Evolutionary conservation across 805 yeast species (phyloP), one percentile per base, ranked within the genome.

Genomic region (Yarrowia osloensis): DNA sequence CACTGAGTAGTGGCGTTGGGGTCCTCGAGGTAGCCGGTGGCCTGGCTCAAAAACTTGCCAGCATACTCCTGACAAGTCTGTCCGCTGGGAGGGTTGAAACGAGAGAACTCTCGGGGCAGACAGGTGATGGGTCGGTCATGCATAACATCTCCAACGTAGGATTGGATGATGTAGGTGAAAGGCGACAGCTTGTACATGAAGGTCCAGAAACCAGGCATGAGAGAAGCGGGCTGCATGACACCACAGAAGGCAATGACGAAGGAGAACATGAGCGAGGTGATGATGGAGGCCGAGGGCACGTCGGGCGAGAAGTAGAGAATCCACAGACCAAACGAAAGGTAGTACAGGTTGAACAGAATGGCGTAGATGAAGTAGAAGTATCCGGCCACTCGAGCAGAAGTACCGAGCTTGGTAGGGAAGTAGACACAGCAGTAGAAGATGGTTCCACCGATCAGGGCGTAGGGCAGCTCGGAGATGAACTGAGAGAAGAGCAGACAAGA

Each of bases 131-230:
- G 74, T 69, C 84, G 79, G 42, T 81, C 82, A 70, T 87, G 87
- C 71, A 82, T 77, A 65, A 82, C 80, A 33, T 74, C 77, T 28
- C 78, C 80, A 50, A 86, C 78, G 69, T 88, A 79, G 65, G 85
- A 80, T 70, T 85, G 86, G 68, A 90, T 79, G 75, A 88, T 84
- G 74, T 90, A 90, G 1, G 94, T 88, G 77, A 83, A 83, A 7
- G 82, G 96, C 28, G 90, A 87, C 22, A 81, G 81, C 71, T 88
- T 84, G 84, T 89, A 87, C 92, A 90, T 88, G 75, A 88, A 90
- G 55, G 84, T 86, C 96, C 96, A 90, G 80, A 90, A 90, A 0
- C 90, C 86, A 13, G 96, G 95, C 87, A 89, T 83, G 65, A 81
- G 77, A 2, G 69, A 46, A 7, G 77, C 77, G 19, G 86, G 85